Base-by-base conservation (phyloP, 2,329 filamentous ascomycete species). In the Akanthomyces muscarius region DNA sequence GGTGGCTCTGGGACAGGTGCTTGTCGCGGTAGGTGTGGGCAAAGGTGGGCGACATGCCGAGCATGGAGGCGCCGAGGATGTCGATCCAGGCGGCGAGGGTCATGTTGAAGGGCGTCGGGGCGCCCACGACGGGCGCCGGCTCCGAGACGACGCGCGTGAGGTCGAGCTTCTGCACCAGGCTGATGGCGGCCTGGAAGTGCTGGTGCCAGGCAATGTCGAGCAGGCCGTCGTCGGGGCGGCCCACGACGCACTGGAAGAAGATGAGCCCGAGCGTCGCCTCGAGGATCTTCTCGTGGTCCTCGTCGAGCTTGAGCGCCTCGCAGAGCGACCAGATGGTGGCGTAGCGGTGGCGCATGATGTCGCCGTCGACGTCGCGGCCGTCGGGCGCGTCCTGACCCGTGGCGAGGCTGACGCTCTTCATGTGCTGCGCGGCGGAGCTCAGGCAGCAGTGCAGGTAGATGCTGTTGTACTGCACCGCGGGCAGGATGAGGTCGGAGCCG, bases 201-300 rank as follows among this genome's bases (percentile, higher is more conserved):
- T 96, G 91, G 78, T 94, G 91, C 95, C 95, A 99, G 25, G 93
- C 88, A 69, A 98, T 96, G 73, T 98, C 93, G 18, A 91, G 89
- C 28, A 97, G 86, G 53, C 85, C 85, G 72, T 97, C 92, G 69
- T 95, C 89, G 42, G 89, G 87, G 70, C 91, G 86, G 61, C 94
- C 94, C 67, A 98, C 94, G 30, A 91, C 89, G 78, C 90, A 95
- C 73, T 97, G 92, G 80, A 97, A 96, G 79, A 97, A 95, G 74
- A 97, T 97, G 86, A 98, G 92, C 58, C 91, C 92, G 5, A 98
- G 83, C 0, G 93, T 92, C 1, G 94, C 92, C 76, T 98, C 94
- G 14, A 98, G 86, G 69, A 96, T 96, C 74, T 95, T 86, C 64
- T 89, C 84, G 74, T 97, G 92, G 72, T 96, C 83, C 71, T 89